Conservation (phyloP, 176 grass and related monocot species). For the Typha latifolia region DNA sequence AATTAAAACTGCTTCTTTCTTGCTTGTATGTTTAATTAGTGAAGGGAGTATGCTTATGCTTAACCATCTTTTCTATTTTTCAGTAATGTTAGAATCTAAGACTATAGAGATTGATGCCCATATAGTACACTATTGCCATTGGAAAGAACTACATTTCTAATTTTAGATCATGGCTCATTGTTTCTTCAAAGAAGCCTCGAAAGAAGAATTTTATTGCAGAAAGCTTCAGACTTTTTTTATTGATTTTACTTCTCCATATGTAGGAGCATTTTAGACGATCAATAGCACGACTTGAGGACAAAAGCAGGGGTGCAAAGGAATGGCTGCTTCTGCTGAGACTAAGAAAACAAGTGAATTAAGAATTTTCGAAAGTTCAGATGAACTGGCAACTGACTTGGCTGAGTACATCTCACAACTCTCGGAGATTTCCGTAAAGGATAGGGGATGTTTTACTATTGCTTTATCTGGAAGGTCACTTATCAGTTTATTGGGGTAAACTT, state of each 20-base stretch:
- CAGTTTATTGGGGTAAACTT: constrained; percentile 62
- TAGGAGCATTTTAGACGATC: constrained; percentile 29
- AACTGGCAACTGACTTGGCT: constrained; percentile 70
- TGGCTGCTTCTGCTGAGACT: constrained; percentile 39
- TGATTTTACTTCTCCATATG: constrained; percentile 25
- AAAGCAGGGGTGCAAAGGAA: constrained; percentile 21
- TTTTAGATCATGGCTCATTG: too few relatives aligned
- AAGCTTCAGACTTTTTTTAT: constrained; percentile 5
- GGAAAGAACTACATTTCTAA: too few relatives aligned
- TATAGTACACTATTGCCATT: too few relatives aligned
- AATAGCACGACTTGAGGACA: constrained; percentile 19
- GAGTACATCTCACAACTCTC: constrained; percentile 89
- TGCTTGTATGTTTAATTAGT: too few relatives aligned
- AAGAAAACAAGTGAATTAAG: constrained; percentile 65
- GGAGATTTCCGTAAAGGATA: constrained; percentile 93
- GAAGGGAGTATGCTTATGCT: too few relatives aligned
- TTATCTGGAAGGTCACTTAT: constrained; percentile 72
- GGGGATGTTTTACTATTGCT: constrained; percentile 81
- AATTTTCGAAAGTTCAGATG: constrained; percentile 71
- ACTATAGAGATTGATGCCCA: too few relatives aligned
- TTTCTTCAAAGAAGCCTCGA: too few relatives aligned
- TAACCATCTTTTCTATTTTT: too few relatives aligned
- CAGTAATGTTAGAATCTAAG: too few relatives aligned
- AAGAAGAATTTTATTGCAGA: background rate
- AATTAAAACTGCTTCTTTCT: too few relatives aligned